Conservation (phyloP, 2,329 filamentous ascomycete species). For the Fonsecaea pedrosoi region DNA sequence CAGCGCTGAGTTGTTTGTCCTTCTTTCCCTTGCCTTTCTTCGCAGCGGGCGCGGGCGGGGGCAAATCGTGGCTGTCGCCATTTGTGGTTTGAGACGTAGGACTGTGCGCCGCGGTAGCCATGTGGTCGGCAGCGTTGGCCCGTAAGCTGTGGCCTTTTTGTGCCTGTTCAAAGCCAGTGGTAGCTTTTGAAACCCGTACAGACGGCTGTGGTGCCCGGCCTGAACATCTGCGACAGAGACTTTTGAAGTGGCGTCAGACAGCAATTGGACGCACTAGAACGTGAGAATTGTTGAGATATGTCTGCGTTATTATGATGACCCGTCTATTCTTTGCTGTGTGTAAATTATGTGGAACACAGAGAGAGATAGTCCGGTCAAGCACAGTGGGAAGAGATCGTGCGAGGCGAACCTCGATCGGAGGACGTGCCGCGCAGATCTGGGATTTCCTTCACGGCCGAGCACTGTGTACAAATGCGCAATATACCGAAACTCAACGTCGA, state of each 20-base stretch:
- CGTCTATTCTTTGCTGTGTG: conserved; percentile 2
- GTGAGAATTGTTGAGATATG: conserved; percentile 6
- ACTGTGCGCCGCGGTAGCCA: conserved; percentile 38
- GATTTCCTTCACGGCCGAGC: conserved; percentile 30
- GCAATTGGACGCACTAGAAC: not conserved
- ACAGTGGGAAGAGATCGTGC: conserved; percentile 15
- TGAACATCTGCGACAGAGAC: conserved; percentile 19
- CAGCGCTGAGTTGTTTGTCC: conserved; percentile 83
- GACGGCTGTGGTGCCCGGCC: conserved; percentile 17
- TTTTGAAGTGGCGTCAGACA: conserved; percentile 14
- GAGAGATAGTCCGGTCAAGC: conserved; percentile 5
- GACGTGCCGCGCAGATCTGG: conserved; percentile 27
- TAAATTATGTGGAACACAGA: conserved; percentile 1
- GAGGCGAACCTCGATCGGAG: conserved; percentile 9
- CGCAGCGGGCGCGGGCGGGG: conserved; percentile 53
- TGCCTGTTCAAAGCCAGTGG: conserved; percentile 14
- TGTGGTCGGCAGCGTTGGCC: conserved; percentile 12
- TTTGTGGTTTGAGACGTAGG: conserved; percentile 46
- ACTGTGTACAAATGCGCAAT: conserved; percentile 23
- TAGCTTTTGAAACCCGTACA: conserved; percentile 15
- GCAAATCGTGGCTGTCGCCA: conserved; percentile 51
- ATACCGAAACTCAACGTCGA: not conserved
- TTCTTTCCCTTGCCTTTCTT: conserved; percentile 75
- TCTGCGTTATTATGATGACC: not conserved
- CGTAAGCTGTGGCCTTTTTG: not conserved